Percentiles rank a stretch among this genome's conserved stretches.
Evolutionary conservation across 1,284 basidiomycete genomes (phyloP).

Genomic region (Volvariella volvacea): DNA sequence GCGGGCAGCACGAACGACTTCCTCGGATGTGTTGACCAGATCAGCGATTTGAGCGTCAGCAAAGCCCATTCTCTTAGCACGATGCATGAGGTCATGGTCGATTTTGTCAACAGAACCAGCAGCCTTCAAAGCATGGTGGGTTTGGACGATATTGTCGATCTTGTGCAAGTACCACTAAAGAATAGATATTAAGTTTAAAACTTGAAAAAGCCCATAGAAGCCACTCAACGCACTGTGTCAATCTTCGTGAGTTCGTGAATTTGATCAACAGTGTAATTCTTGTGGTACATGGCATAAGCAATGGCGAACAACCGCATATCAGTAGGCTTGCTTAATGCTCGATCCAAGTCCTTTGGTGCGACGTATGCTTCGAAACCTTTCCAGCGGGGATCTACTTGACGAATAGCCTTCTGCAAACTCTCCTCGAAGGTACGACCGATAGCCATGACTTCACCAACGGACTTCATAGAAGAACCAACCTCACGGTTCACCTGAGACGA

Average conservation of each 20-base stretch:
- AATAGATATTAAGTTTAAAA: slow-evolving; percentile 5
- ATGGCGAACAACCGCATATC: slow-evolving; percentile 96
- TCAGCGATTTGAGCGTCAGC: slow-evolving; percentile 90
- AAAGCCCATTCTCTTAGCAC: slow-evolving; percentile 91
- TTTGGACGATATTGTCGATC: slow-evolving; percentile 94
- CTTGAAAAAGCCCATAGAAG: background rate
- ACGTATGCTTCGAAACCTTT: slow-evolving; percentile 80
- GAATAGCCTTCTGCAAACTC: slow-evolving; percentile 96
- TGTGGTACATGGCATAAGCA: slow-evolving; percentile 95
- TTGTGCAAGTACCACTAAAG: slow-evolving; percentile 95
- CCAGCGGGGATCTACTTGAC: slow-evolving; percentile 93
- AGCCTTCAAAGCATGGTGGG: slow-evolving; percentile 67
- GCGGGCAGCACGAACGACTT: slow-evolving; percentile 75
- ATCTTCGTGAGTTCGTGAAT: slow-evolving; percentile 96
- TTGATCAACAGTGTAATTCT: slow-evolving; percentile 85
- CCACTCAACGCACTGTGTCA: slow-evolving; percentile 61
- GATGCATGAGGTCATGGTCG: slow-evolving; percentile 65
- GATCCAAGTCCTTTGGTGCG: slow-evolving; percentile 79
- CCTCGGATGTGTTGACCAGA: slow-evolving; percentile 66
- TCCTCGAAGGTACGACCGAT: slow-evolving; percentile 99
- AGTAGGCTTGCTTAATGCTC: slow-evolving; percentile 70
- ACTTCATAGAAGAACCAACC: slow-evolving; percentile 98
- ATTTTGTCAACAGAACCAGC: slow-evolving; percentile 64
- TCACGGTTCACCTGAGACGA: slow-evolving; percentile 89
- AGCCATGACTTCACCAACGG: slow-evolving; percentile 99